Percentiles rank a stretch among this genome's conserved stretches.
phyloP scores from a whole-genome alignment of 108 stramenopile genomes.

The Skeletonema grethae region DNA sequence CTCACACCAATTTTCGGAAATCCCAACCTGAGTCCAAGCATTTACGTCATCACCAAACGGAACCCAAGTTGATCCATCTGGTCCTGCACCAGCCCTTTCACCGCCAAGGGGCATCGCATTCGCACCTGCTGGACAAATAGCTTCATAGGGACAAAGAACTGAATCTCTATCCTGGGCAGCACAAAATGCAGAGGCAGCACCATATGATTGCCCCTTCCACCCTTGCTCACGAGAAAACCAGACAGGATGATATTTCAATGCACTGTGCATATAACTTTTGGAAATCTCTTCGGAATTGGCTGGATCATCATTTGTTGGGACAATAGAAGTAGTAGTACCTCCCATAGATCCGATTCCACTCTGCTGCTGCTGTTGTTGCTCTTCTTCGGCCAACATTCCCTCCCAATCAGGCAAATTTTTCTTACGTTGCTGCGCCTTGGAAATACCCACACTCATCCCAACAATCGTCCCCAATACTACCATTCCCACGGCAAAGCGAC shows the following conservation, averaged over 20 bases:
- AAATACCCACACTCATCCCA: neutral
- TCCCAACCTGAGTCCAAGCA: neutral
- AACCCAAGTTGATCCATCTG: neutral
- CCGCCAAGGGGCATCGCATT: neutral
- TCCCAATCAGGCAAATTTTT: neutral
- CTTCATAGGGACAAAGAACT: neutral
- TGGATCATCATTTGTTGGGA: neutral
- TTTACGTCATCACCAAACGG: neutral
- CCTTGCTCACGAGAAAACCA: neutral
- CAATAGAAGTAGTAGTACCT: too few species aligned
- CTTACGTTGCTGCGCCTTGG: neutral
- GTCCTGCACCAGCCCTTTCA: neutral
- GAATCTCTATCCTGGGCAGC: neutral
- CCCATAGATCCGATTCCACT: neutral
- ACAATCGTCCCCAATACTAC: neutral
- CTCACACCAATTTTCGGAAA: neutral
- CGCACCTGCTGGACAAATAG: neutral
- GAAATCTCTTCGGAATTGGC: neutral
- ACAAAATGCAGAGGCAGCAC: neutral
- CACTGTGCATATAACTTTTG: neutral
- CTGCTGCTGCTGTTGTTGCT: neutral
- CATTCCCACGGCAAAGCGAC: neutral
- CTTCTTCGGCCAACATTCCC: constrained; percentile 7
- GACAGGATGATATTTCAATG: neutral
- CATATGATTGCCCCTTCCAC: neutral